phyloP scores from a whole-genome alignment of 768 basidiomycete species.

The Tricholoma sp. region DNA sequence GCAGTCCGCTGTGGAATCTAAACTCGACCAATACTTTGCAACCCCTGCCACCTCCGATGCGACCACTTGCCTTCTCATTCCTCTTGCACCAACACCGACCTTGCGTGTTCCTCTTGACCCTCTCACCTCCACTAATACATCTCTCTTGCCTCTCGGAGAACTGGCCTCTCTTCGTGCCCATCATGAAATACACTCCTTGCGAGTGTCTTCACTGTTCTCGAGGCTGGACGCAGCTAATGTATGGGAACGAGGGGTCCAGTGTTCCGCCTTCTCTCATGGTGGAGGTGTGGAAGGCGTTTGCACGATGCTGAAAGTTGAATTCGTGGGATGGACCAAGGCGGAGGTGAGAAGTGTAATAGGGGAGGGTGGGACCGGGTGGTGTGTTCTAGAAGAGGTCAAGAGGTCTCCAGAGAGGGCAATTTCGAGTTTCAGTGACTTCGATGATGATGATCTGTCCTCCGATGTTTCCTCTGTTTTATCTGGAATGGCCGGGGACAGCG shows the following conservation, averaged over 20 bases:
- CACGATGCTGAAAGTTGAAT: constrained; percentile 61
- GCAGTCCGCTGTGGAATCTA: constrained; percentile 16
- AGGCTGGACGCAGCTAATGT: constrained; percentile 65
- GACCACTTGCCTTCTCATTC: constrained; percentile 66
- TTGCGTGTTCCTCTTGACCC: constrained; percentile 53
- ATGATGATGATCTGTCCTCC: constrained; percentile 27
- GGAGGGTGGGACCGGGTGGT: constrained; percentile 71
- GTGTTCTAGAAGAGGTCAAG: constrained; percentile 54
- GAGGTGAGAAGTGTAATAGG: constrained; percentile 67
- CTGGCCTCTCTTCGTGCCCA: constrained; percentile 47
- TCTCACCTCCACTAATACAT: constrained; percentile 21
- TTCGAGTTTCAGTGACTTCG: constrained; percentile 16
- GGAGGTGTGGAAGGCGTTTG: constrained; percentile 45
- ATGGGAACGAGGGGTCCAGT: constrained; percentile 58
- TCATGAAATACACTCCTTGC: constrained; percentile 52
- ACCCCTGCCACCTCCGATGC: constrained; percentile 31
- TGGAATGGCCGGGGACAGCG: constrained; percentile 13
- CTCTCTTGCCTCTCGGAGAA: constrained; percentile 49
- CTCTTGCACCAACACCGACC: constrained; percentile 72
- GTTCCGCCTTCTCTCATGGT: constrained; percentile 54
- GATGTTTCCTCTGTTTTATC: constrained; percentile 27
- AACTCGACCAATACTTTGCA: constrained; percentile 62
- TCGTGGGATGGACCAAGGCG: constrained; percentile 66
- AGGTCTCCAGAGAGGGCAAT: constrained; percentile 20
- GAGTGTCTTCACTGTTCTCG: constrained; percentile 64